Percentiles rank a stretch among this genome's conserved stretches.
phyloP scores from a whole-genome alignment of 139 green algal genomes.

The Penium margaritaceum region DNA sequence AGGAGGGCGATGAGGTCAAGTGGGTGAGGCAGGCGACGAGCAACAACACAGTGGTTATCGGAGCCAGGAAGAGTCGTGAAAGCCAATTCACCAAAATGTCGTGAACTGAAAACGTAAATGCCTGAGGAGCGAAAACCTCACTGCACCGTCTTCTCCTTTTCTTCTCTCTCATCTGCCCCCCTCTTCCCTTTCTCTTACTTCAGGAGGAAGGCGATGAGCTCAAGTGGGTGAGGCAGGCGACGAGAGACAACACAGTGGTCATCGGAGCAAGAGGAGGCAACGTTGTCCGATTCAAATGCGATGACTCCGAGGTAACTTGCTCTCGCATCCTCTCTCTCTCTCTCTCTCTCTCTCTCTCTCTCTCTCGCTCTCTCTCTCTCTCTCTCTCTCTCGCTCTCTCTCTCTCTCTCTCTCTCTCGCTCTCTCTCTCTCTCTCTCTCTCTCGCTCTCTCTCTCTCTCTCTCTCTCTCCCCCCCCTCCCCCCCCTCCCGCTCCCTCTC shows the following conservation, averaged over 20 bases:
- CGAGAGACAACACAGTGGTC: neutral
- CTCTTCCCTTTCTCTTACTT: no score
- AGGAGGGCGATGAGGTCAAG: neutral
- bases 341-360: neutral
- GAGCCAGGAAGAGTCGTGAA: constrained; percentile 11
- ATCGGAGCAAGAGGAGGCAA: constrained; percentile 8
- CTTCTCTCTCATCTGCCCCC: no score
- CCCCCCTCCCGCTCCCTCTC: neutral
- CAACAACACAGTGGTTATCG: neutral
- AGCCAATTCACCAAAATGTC: constrained; percentile 42
- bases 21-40: neutral
- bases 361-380: neutral
- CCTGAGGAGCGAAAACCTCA: no score
- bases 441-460: neutral
- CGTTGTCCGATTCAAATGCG: constrained; percentile 25
- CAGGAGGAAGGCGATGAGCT: constrained; percentile 13
- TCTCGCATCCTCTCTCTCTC: neutral
- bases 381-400: neutral
- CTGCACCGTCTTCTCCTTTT: no score
- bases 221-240: neutral
- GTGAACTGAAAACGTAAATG: no score
- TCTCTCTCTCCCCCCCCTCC: neutral
- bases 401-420: neutral
- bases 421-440: neutral
- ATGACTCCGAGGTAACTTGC: neutral